Evolutionary conservation across 1,284 basidiomycete genomes (phyloP).

Genomic region (Sporisorium reilianum): DNA sequence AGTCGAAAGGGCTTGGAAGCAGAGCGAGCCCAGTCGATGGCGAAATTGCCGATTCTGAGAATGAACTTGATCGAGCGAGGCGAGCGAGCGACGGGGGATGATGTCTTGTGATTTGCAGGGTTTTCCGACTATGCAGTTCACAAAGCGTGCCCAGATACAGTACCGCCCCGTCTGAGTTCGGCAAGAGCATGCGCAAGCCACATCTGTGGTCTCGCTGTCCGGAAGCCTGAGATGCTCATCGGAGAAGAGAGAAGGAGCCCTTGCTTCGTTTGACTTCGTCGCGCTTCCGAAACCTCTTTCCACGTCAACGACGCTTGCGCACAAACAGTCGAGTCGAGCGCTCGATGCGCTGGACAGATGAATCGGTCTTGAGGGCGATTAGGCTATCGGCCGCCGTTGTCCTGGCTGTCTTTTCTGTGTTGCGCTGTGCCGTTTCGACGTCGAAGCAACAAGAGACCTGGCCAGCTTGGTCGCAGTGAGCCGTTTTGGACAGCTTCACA

Average conservation of each 20-base stretch:
- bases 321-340: too few relatives aligned
- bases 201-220: background rate
- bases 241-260: background rate
- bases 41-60: background rate
- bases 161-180: too few relatives aligned
- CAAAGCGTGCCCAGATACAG: too few relatives aligned
- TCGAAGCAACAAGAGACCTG: background rate
- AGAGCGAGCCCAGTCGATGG: too few relatives aligned
- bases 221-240: too few relatives aligned
- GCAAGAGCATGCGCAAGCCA: background rate
- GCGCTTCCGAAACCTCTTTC: slow-evolving; percentile 5
- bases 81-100: too few relatives aligned
- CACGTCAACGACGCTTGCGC: background rate
- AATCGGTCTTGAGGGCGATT: background rate
- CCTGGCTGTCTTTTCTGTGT: background rate
- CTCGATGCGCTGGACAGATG: background rate
- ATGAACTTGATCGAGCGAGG: too few relatives aligned
- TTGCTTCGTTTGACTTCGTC: slow-evolving; percentile 12
- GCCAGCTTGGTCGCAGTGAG: background rate
- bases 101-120: slow-evolving; percentile 10
- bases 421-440: background rate
- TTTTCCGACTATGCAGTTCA: slow-evolving; percentile 5
- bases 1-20: background rate
- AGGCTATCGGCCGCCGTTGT: background rate
- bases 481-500: background rate